A percentile compares a stretch with the other conserved stretches of the same genome.
These are phyloP conservation scores for Brassica hybrid DNA, from an alignment of 441 rosid species.

Conservation along the genomic window DNA sequence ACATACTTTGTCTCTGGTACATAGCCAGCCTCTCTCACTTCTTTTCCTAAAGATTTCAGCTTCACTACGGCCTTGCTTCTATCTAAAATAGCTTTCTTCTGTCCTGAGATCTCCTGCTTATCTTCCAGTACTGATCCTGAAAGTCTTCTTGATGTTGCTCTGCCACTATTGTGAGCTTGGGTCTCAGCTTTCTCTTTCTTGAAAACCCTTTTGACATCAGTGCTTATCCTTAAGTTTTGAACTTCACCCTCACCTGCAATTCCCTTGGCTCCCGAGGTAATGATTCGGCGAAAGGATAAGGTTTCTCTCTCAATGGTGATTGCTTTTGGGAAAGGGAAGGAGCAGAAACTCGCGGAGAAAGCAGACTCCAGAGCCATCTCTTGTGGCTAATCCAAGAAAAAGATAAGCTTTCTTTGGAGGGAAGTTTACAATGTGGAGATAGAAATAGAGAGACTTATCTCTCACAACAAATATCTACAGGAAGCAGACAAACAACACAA, in stretches of 20 bases:
- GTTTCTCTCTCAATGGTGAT: constrained; percentile 27
- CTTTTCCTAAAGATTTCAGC: constrained; percentile 35
- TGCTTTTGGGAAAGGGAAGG: constrained; percentile 20
- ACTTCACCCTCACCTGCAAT: constrained; percentile 1
- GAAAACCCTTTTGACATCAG: neutral
- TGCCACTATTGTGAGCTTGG: neutral
- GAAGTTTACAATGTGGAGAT: constrained; percentile 19
- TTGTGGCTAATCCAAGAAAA: constrained; percentile 3
- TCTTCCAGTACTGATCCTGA: neutral
- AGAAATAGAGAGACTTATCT: constrained; percentile 13
- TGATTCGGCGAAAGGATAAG: constrained; percentile 12
- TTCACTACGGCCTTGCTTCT: constrained; percentile 37
- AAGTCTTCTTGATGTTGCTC: neutral
- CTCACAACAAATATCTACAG: constrained; percentile 17
- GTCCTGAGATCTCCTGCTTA: constrained; percentile 8
- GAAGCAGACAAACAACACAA: constrained; percentile 35
- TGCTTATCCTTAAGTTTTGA: neutral
- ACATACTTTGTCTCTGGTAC: constrained; percentile 62
- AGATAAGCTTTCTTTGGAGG: constrained; percentile 42
- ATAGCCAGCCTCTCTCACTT: constrained; percentile 59
- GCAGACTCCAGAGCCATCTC: constrained; percentile 30
- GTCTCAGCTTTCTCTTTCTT: neutral
- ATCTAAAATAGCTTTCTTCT: constrained; percentile 24
- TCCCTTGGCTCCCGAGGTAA: neutral
- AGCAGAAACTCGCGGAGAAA: constrained; percentile 37